These are phyloP conservation scores for Ophiocordyceps unilateralis DNA, from an alignment of 2,329 filamentous ascomycete species.

Conservation along the genomic window DNA sequence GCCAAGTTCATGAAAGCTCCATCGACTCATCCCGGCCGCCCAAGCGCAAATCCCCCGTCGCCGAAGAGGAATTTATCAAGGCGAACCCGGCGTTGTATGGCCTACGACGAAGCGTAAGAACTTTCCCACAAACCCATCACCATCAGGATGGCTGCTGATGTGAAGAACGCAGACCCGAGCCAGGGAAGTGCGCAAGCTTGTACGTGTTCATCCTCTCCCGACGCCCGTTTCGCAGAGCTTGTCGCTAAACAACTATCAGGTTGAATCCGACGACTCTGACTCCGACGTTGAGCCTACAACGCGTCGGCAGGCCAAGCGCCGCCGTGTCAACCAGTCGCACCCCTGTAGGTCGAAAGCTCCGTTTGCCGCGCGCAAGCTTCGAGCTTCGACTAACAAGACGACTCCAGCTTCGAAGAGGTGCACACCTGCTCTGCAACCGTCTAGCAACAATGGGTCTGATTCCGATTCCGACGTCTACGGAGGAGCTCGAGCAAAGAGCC, in stretches of 20 bases:
- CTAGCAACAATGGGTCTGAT: constrained; percentile 39
- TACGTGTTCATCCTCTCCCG: constrained; percentile 19
- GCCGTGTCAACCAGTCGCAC: constrained; percentile 47
- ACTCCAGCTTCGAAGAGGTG: constrained; percentile 39
- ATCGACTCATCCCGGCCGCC: constrained; percentile 48
- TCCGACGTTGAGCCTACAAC: constrained; percentile 47
- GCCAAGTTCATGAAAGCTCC: constrained; percentile 48
- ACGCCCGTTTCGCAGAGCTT: neutral
- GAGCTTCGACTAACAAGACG: neutral
- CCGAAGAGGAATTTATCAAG: constrained; percentile 70
- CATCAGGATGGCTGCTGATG: constrained; percentile 12
- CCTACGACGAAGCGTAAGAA: constrained; percentile 71
- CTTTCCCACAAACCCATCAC: constrained; percentile 6
- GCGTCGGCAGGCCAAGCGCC: constrained; percentile 47
- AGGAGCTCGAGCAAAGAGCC: constrained; percentile 50
- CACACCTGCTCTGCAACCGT: constrained; percentile 36
- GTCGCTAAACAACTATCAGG: constrained; percentile 12
- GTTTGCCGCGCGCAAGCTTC: neutral
- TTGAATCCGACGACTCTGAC: constrained; percentile 46
- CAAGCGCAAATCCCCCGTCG: constrained; percentile 55
- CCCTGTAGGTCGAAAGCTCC: constrained; percentile 31
- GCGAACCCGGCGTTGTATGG: constrained; percentile 93
- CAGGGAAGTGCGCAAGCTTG: constrained; percentile 38
- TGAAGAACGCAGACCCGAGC: constrained; percentile 30
- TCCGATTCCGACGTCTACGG: constrained; percentile 68